A percentile compares a stretch with the other conserved stretches of the same genome.
These are phyloP conservation scores for Tylopilus sp. DNA, from an alignment of 1,284 basidiomycete genomes.

Conservation along the genomic window DNA sequence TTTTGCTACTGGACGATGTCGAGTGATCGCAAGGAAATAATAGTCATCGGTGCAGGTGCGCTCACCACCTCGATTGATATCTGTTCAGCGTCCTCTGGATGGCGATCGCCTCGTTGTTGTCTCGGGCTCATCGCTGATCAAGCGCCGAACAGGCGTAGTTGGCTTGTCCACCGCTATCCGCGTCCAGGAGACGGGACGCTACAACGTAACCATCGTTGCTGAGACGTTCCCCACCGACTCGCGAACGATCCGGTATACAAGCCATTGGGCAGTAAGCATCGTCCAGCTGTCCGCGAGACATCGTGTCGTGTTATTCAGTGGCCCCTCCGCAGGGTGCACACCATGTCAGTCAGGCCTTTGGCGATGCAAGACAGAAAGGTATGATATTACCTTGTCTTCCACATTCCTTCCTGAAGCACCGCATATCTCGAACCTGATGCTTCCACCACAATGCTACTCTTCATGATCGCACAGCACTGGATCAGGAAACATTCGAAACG, in stretches of 20 bases:
- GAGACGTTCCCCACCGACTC: slow-evolving; percentile 66
- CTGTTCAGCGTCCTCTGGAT: neutral
- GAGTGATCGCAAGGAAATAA: slow-evolving; percentile 27
- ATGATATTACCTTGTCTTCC: slow-evolving; percentile 12
- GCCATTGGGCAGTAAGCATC: slow-evolving; percentile 69
- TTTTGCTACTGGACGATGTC: slow-evolving; percentile 33
- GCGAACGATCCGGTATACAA: slow-evolving; percentile 68
- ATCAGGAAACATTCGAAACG: slow-evolving; percentile 66
- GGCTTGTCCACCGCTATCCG: slow-evolving; percentile 70
- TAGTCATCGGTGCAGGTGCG: slow-evolving; percentile 41
- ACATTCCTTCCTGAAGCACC: neutral
- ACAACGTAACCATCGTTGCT: slow-evolving; percentile 64
- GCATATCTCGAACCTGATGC: neutral
- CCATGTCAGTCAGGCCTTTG: slow-evolving; percentile 57
- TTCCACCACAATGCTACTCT: neutral
- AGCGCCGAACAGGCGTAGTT: slow-evolving; percentile 49
- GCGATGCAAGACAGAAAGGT: slow-evolving; percentile 54
- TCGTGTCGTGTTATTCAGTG: neutral
- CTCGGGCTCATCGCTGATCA: neutral
- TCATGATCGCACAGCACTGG: slow-evolving; percentile 48
- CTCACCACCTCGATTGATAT: neutral
- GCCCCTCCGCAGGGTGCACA: slow-evolving; percentile 53
- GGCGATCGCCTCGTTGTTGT: neutral
- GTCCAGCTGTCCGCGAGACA: neutral
- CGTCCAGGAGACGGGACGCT: slow-evolving; percentile 64